Conservation (phyloP, 148 eudicot genomes). For the Arbutus unedo region DNA sequence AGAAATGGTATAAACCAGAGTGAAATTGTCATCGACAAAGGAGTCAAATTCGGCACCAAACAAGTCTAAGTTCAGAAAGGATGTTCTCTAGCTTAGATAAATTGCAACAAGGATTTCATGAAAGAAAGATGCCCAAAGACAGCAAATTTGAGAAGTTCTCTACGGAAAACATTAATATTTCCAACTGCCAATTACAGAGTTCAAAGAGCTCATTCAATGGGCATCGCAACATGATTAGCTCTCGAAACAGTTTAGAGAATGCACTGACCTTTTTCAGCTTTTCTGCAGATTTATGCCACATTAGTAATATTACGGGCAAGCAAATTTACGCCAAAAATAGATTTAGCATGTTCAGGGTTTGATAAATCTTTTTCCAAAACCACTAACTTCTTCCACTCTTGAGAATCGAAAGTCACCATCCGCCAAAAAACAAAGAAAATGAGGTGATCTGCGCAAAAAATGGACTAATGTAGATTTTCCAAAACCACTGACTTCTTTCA, state of each 20-base stretch:
- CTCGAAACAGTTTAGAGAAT: neutral
- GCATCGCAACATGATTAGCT: neutral
- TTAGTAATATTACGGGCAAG: neutral
- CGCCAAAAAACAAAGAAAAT: no score
- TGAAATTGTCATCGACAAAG: neutral
- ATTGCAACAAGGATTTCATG: neutral
- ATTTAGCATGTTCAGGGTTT: neutral
- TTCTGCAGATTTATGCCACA: neutral
- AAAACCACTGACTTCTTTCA: neutral
- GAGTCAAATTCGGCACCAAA: neutral
- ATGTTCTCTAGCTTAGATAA: neutral
- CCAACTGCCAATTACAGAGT: constrained; percentile 2
- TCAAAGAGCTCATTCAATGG: neutral
- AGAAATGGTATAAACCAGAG: neutral
- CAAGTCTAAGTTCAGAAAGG: neutral
- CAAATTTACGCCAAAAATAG: neutral
- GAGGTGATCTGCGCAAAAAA: no score
- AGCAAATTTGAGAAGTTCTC: neutral
- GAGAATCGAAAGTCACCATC: no score
- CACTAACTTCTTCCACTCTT: neutral
- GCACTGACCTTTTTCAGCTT: neutral
- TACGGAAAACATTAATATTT: neutral
- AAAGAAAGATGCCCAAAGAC: neutral
- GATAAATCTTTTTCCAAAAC: neutral
- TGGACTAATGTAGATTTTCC: no score